Conservation (phyloP, 305 asterid species). For the Fraxinus albicans region DNA sequence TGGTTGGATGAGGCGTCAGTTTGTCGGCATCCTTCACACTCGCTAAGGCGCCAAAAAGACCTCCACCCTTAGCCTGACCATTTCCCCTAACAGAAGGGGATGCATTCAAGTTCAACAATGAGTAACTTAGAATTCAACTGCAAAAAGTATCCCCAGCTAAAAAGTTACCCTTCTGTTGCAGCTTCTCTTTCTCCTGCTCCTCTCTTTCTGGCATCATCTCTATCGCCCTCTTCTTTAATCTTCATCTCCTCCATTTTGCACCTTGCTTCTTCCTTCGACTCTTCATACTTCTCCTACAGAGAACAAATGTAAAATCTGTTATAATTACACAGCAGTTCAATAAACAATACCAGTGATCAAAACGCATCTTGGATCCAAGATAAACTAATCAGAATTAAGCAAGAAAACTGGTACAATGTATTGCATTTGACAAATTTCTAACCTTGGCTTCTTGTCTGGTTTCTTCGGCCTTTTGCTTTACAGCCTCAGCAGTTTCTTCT, state of each 20-base stretch:
- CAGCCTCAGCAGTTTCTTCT: not conserved
- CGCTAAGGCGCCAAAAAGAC: not conserved
- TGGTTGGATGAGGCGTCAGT: not conserved
- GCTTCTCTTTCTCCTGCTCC: not conserved
- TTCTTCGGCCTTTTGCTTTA: conserved; percentile 19
- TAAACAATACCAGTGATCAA: no score
- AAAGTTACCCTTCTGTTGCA: not conserved
- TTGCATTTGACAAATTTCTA: conserved; percentile 19
- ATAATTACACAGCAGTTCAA: no score
- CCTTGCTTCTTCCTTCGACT: conserved; percentile 28
- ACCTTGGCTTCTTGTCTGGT: conserved; percentile 33
- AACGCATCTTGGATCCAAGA: not conserved
- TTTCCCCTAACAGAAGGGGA: not conserved
- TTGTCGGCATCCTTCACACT: not conserved
- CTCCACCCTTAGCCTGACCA: not conserved
- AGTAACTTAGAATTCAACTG: not conserved
- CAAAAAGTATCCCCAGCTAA: not conserved
- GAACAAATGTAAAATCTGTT: not conserved
- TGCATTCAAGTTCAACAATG: not conserved
- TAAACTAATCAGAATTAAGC: not conserved
- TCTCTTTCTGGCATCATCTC: not conserved
- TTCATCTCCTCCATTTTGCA: conserved; percentile 32
- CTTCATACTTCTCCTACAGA: conserved; percentile 15
- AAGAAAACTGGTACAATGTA: not conserved
- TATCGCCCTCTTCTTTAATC: conserved; percentile 14